Base-by-base conservation (phyloP, 441 rosid genomes). In the Lepidium campestre region DNA sequence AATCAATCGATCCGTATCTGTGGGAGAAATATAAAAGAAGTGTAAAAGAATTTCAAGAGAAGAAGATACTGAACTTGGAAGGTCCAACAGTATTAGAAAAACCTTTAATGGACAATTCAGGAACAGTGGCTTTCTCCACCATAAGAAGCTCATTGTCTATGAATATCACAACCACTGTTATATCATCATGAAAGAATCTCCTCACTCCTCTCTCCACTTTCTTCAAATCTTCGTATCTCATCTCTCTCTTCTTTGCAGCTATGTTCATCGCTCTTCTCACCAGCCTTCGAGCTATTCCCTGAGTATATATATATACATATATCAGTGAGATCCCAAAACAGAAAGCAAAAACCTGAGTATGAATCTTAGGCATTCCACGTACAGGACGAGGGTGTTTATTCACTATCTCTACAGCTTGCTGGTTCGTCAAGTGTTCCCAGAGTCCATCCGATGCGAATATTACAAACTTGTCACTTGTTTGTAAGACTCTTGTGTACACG, bases 381-480 rank as follows among this genome's bases (percentile, higher is more conserved):
- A 91, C 99, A 31, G 80, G 63, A 72, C 87, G 88, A 13, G 92
- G 96, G 62, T 70, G 75, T 8, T 74, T 87, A 62, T 79, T 57
- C 10, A 91, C 96, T 10, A 88, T 87, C 63, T 91, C 93, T 13
- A 73, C 96, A 22, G 96, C 96, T 77, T 88, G 86, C 80, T 94
- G 89, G 80, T 94, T 94, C 12, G 82, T 71, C 69, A 94, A 60
- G 55, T 86, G 86, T 55, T 91, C 97, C 97, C 97, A 94, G 12
- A 94, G 86, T 27, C 99, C 97, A 76, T 94, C 96, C 10, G 99
- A 94, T 40, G 99, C 99, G 55, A 94, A 91, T 70, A 94, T 91
- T 48, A 91, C 72, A 78, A 91, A 89, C 62, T 79, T 86, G 47
- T 93, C 96, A 11, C 50, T 80, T 40, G 89, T 79, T 60, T 61